Evolutionary conservation across 2,329 filamentous ascomycete genomes (phyloP).

Genomic region (Rutstroemia sp.): DNA sequence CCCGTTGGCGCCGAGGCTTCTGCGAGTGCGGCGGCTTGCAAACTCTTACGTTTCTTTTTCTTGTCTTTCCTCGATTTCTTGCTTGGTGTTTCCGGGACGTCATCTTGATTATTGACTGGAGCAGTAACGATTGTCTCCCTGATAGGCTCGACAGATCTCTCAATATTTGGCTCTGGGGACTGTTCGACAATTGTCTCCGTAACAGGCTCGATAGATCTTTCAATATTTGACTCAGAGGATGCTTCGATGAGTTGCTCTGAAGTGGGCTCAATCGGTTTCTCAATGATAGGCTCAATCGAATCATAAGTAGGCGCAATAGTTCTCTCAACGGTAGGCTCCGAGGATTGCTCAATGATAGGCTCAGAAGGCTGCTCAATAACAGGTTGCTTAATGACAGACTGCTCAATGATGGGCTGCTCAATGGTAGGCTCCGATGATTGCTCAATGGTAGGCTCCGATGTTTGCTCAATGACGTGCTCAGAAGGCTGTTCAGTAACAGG

Average conservation of each 20-base stretch:
- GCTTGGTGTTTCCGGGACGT: not conserved
- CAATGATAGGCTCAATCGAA: not conserved
- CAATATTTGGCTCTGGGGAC: not conserved
- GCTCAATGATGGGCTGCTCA: not conserved
- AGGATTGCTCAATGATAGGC: not conserved
- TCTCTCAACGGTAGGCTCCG: not conserved
- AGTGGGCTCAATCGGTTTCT: too few relatives aligned
- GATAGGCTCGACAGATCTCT: not conserved
- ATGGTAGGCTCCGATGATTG: not conserved
- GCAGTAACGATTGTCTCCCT: not conserved
- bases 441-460: not conserved
- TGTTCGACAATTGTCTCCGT: too few relatives aligned
- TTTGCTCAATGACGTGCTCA: not conserved
- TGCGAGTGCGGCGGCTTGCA: not conserved
- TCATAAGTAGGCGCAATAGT: not conserved
- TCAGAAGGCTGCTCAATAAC: not conserved
- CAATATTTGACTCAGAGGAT: too few relatives aligned
- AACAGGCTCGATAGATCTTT: too few relatives aligned
- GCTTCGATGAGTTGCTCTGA: too few relatives aligned
- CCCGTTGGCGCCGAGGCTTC: not conserved
- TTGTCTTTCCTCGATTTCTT: constrained; percentile 24
- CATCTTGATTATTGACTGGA: not conserved
- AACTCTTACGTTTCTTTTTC: constrained; percentile 10
- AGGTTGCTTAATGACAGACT: not conserved
- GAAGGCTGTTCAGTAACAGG: not conserved